These are phyloP conservation scores for Warburgia ugandensis DNA, from an alignment of 164 flowering plant species.

Conservation along the genomic window DNA sequence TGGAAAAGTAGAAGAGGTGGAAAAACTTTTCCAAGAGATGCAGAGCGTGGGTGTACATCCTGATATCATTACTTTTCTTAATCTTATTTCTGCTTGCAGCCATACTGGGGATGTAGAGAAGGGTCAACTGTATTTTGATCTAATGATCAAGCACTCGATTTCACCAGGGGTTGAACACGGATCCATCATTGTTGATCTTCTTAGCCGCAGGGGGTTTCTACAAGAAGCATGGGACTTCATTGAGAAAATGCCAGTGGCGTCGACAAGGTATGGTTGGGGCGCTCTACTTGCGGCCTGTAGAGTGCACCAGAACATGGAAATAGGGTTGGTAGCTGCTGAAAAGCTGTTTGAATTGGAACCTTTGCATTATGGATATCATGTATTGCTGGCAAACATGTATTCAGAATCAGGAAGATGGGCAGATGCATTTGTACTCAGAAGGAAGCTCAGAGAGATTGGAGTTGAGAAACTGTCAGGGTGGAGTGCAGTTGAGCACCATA, in stretches of 20 bases:
- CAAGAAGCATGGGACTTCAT: constrained; percentile 7
- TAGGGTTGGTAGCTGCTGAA: constrained; percentile 9
- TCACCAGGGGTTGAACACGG: constrained; percentile 1
- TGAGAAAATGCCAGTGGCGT: background rate
- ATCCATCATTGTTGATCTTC: constrained; percentile 9
- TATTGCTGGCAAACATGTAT: constrained; percentile 6
- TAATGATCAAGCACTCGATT: constrained; percentile 7
- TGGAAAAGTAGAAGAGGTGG: constrained; percentile 5
- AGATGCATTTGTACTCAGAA: constrained; percentile 7
- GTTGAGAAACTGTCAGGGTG: constrained; percentile 6
- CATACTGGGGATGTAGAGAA: constrained; percentile 15
- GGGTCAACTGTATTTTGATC: constrained; percentile 8
- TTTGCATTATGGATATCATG: constrained; percentile 9
- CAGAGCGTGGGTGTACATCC: constrained; percentile 2
- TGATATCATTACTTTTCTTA: constrained; percentile 6
- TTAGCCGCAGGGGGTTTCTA: constrained; percentile 7
- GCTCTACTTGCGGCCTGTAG: constrained; percentile 11
- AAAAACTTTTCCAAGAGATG: constrained; percentile 5
- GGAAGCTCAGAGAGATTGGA: constrained; percentile 4
- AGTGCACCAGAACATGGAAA: constrained; percentile 4
- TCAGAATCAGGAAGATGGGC: constrained; percentile 8
- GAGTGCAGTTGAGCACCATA: background rate
- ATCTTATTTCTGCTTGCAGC: constrained; percentile 11
- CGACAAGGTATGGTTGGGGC: constrained; percentile 4
- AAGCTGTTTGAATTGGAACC: constrained; percentile 11